These are phyloP conservation scores for Nelumbo lutea DNA, from an alignment of 164 flowering plant genomes.

Conservation along the genomic window DNA sequence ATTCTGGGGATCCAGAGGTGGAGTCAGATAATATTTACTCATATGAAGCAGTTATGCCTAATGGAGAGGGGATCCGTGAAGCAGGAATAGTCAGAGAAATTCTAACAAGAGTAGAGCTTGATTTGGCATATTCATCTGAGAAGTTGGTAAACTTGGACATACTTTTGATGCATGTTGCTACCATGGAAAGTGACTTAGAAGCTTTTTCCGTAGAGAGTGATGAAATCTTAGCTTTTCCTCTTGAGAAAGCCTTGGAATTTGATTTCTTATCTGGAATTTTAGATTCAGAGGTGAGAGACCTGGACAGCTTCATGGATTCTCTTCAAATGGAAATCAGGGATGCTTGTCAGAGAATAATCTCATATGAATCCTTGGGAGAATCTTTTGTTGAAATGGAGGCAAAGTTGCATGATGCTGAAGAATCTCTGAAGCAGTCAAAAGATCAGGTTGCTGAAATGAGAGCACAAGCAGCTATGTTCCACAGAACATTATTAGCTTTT, in stretches of 20 bases:
- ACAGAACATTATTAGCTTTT: conserved; percentile 30
- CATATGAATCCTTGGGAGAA: conserved; percentile 32
- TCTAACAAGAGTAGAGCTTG: conserved; percentile 60
- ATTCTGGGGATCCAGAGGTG: conserved; percentile 27
- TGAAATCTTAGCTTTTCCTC: conserved; percentile 24
- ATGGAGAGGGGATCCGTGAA: conserved; percentile 40
- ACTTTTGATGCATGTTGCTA: conserved; percentile 63
- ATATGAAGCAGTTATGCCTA: conserved; percentile 30
- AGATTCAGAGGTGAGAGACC: conserved; percentile 63
- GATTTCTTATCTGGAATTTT: conserved; percentile 61
- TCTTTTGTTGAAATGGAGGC: conserved; percentile 33
- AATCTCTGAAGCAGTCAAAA: conserved; percentile 55
- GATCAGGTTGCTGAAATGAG: conserved; percentile 54
- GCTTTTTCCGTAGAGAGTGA: conserved; percentile 36
- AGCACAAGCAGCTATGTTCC: conserved; percentile 50
- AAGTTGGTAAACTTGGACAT: conserved; percentile 65
- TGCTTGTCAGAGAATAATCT: conserved; percentile 36
- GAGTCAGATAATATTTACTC: conserved; percentile 23
- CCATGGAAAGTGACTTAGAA: conserved; percentile 71
- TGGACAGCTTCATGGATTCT: conserved; percentile 39
- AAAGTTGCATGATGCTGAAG: conserved; percentile 57
- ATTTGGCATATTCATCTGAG: conserved; percentile 65
- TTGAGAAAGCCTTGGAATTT: conserved; percentile 55
- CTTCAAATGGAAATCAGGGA: conserved; percentile 44
- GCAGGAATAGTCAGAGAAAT: conserved; percentile 35